Percentiles rank a stretch among this genome's conserved stretches.
Conservation (phyloP, 208 protist species). For the Trypanosoma caninum region DNA sequence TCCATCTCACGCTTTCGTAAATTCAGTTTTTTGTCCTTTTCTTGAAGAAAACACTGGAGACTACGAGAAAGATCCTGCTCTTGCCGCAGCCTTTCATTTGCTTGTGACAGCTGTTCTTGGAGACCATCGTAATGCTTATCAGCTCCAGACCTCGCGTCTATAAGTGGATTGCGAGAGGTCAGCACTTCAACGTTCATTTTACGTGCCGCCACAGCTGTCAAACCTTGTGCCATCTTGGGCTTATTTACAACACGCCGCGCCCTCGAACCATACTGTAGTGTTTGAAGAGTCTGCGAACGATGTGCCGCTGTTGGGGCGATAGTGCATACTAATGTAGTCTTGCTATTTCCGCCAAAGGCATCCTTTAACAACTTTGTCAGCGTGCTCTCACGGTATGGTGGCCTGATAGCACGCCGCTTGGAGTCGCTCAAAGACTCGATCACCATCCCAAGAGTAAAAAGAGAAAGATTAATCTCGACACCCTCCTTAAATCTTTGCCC, state of each 20-base stretch:
- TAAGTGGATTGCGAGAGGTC: constrained; percentile 42
- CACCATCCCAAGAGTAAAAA: constrained; percentile 85
- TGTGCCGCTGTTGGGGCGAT: constrained; percentile 59
- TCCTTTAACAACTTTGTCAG: constrained; percentile 87
- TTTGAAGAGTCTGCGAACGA: constrained; percentile 69
- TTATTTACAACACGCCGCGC: constrained; percentile 76
- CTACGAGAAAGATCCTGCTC: constrained; percentile 48
- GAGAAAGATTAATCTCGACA: constrained; percentile 79
- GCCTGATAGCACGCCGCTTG: constrained; percentile 56
- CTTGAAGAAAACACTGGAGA: constrained; percentile 37
- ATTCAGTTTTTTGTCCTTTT: constrained; percentile 52
- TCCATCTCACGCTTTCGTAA: constrained; percentile 48
- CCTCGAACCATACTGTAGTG: constrained; percentile 81
- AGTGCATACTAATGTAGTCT: constrained; percentile 87
- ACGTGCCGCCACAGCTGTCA: constrained; percentile 68
- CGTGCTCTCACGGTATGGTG: constrained; percentile 81
- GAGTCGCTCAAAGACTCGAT: constrained; percentile 78
- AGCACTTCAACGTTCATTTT: constrained; percentile 67
- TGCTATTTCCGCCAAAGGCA: constrained; percentile 88
- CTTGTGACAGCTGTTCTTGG: constrained; percentile 45
- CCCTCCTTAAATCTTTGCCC: constrained; percentile 83
- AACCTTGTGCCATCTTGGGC: constrained; percentile 70
- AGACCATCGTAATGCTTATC: constrained; percentile 37
- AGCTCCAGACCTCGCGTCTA: constrained; percentile 38
- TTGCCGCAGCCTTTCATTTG: constrained; percentile 39